Evolutionary conservation across 192 early-diverging fungal genomes (phyloP).

Genomic region (Martensiomyces pterosporus): DNA sequence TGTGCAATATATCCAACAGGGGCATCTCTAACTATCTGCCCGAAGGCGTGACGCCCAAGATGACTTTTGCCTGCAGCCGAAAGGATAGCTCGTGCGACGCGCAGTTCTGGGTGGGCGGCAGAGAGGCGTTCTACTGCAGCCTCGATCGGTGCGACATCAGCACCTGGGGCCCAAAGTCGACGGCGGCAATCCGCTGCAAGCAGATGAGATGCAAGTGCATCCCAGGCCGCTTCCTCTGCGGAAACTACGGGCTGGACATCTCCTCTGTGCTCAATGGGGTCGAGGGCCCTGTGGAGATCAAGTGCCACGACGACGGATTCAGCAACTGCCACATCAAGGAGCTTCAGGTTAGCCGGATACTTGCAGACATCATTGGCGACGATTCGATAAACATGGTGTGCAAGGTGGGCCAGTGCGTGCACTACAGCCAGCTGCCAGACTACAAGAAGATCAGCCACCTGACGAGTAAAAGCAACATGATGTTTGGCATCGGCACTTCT

Average conservation of each 20-base stretch:
- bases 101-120: conserved; percentile 83
- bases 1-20: conserved; percentile 72
- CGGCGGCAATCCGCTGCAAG: conserved; percentile 61
- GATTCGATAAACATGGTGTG: conserved; percentile 75
- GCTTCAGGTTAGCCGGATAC: conserved; percentile 24
- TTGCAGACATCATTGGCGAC: conserved; percentile 71
- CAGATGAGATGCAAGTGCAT: conserved; percentile 79
- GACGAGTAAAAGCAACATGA: conserved; percentile 35
- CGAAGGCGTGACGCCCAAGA: conserved; percentile 64
- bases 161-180: conserved; percentile 38
- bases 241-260: conserved; percentile 77
- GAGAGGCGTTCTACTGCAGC: conserved; percentile 89
- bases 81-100: conserved; percentile 61
- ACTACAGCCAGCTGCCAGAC: conserved; percentile 81
- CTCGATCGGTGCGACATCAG: conserved; percentile 68
- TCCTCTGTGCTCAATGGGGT: conserved; percentile 76
- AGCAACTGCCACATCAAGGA: conserved; percentile 79
- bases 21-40: conserved; percentile 50
- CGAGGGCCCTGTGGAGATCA: conserved; percentile 72
- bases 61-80: conserved; percentile 69
- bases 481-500: conserved; percentile 28
- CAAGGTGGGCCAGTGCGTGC: conserved; percentile 79
- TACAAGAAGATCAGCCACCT: conserved; percentile 42
- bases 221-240: conserved; percentile 77
- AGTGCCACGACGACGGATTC: conserved; percentile 65